Base-by-base conservation (phyloP, 75 land plant genomes). In the Pinus albicaulis region DNA sequence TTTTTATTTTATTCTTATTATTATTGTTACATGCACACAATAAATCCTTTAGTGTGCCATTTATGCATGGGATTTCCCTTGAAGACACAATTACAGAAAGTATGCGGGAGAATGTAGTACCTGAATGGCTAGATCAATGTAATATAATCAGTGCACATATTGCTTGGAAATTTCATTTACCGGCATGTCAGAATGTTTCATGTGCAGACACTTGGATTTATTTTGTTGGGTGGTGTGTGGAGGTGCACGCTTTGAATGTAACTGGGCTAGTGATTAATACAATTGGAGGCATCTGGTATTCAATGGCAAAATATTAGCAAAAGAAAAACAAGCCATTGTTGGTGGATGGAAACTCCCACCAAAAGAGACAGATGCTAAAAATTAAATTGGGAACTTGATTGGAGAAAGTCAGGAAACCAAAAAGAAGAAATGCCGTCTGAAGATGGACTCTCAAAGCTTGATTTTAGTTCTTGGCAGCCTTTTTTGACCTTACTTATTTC, bases 241-340 rank as follows among this genome's bases (percentile, higher is more conserved):
- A 94, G 80, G 90, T 90, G 13, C 98, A 92, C 68, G 92, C 86
- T n/a, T 83, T 96, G 75, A 96, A 95, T 76, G 90, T 92, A 24
- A 87, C 87, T 55, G 99, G 99, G 31, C 73, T 96, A 68, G 84
- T 85, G 12, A 92, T 96, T 78, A 96, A 96, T 85, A 94, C 98
- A 19, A 82, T 81, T 52, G 99, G 99, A 63, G 99, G 98, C 16
- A 80, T 96, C 14, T 96, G 95, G 98, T 96, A 96, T 73, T 95
- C 99, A 60, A 76, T 80, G 60, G 92, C 92, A 59, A 96, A 96
- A 74, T 94, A 87, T 76, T 81, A 85, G 74, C 91, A 90, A 65
- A 96, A 89, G 82, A 88, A 76, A 80, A 90, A 44, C 71, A 92
- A 72, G 74, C 36, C 74, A 72, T 15, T 72, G 26, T 12, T 72